A percentile compares a stretch with the other conserved stretches of the same genome.
These are phyloP conservation scores for Cercospora berteroae DNA, from an alignment of 2,329 filamentous ascomycete species.

Conservation along the genomic window DNA sequence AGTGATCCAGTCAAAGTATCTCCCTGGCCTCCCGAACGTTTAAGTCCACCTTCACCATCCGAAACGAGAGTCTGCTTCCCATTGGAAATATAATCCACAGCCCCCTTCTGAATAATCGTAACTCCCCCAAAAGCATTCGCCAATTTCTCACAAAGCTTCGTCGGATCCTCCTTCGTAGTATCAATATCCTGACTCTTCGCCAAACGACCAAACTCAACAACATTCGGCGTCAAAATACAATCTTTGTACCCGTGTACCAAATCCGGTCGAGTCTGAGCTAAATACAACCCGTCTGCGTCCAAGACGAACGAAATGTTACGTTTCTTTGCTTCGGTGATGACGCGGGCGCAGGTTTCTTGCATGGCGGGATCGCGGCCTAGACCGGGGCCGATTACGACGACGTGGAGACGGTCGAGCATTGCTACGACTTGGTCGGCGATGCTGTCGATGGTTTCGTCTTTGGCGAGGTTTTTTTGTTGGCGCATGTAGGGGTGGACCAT, in stretches of 20 bases:
- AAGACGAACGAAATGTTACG: slow-evolving; percentile 75
- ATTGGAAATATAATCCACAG: slow-evolving; percentile 78
- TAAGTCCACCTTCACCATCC: slow-evolving; percentile 76
- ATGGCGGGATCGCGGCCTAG: slow-evolving; percentile 87
- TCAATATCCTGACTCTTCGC: slow-evolving; percentile 73
- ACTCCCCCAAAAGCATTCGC: slow-evolving; percentile 79
- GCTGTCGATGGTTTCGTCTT: slow-evolving; percentile 57
- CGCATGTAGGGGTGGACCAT: slow-evolving; percentile 98
- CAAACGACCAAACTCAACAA: slow-evolving; percentile 84
- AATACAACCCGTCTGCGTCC: slow-evolving; percentile 82
- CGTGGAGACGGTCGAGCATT: slow-evolving; percentile 84
- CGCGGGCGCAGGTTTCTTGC: slow-evolving; percentile 76
- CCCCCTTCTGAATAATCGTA: slow-evolving; percentile 87
- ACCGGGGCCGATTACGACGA: slow-evolving; percentile 88
- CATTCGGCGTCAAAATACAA: slow-evolving; percentile 90
- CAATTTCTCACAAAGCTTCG: slow-evolving; percentile 65
- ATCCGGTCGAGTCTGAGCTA: slow-evolving; percentile 73
- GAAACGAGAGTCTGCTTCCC: slow-evolving; percentile 71
- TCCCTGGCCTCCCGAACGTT: slow-evolving; percentile 90
- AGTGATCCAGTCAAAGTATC: slow-evolving; percentile 90
- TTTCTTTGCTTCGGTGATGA: slow-evolving; percentile 75
- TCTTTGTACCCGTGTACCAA: slow-evolving; percentile 77
- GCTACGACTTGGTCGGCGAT: slow-evolving; percentile 69
- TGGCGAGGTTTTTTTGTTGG: slow-evolving; percentile 61
- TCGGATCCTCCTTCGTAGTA: slow-evolving; percentile 48